These are phyloP conservation scores for Mortierella sp. DNA, from an alignment of 371 early-diverging fungal genomes.

Conservation along the genomic window DNA sequence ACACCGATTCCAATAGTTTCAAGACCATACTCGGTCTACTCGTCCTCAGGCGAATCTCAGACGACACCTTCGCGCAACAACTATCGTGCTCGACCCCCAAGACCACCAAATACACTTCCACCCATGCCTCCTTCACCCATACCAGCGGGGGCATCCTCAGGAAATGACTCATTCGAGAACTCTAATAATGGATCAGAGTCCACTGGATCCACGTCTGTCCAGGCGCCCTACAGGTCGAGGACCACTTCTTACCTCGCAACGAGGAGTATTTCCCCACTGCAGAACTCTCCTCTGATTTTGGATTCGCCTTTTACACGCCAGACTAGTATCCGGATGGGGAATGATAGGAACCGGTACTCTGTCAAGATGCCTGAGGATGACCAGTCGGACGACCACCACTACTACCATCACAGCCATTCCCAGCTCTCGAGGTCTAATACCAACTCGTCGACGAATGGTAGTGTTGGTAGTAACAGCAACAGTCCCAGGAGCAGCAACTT, in stretches of 20 bases:
- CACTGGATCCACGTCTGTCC: background rate
- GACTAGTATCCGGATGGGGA: slow-evolving; percentile 55
- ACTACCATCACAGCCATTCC: no score
- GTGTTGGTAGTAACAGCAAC: background rate
- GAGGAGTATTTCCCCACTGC: slow-evolving; percentile 28
- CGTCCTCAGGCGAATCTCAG: slow-evolving; percentile 29
- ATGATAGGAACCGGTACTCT: slow-evolving; percentile 54
- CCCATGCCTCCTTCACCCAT: slow-evolving; percentile 37
- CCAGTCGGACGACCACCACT: background rate
- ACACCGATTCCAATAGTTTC: slow-evolving; percentile 28
- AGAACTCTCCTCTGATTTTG: slow-evolving; percentile 24
- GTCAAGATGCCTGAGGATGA: slow-evolving; percentile 53
- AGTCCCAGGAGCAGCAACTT: background rate
- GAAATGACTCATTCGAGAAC: slow-evolving; percentile 11
- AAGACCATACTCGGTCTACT: slow-evolving; percentile 27
- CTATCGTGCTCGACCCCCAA: slow-evolving; percentile 46
- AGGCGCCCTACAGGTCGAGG: slow-evolving; percentile 1
- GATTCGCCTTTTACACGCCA: slow-evolving; percentile 52
- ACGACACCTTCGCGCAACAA: slow-evolving; percentile 37
- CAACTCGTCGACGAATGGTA: background rate
- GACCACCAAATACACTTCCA: slow-evolving; percentile 24
- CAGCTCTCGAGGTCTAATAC: background rate
- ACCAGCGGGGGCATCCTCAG: background rate
- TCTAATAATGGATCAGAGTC: background rate
- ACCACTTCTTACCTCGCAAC: slow-evolving; percentile 38